Evolutionary conservation across 805 yeast species (phyloP).

Genomic region (Ogataea nonfermentans): DNA sequence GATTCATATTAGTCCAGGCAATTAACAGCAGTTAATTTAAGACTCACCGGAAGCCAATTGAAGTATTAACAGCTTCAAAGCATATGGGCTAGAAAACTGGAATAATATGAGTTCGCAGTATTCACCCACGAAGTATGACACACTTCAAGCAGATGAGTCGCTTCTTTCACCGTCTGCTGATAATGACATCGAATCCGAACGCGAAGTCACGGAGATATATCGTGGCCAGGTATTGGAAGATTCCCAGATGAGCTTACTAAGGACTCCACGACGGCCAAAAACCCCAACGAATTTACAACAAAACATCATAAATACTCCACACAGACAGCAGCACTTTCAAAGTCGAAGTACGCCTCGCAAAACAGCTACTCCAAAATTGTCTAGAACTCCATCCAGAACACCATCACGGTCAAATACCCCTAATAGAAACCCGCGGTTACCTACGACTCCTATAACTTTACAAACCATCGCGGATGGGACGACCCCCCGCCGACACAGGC

Average conservation of each 20-base stretch:
- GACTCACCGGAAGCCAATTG: no score
- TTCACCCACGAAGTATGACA: slow-evolving; percentile 15
- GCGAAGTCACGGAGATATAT: background rate
- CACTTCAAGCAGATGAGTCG: slow-evolving; percentile 15
- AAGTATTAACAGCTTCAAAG: no score
- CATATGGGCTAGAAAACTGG: no score
- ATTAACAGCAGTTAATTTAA: no score
- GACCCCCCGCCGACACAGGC: slow-evolving; percentile 31
- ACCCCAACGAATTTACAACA: slow-evolving; percentile 6
- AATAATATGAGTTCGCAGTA: slow-evolving; percentile 4
- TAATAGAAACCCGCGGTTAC: slow-evolving; percentile 26
- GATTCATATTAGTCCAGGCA: background rate
- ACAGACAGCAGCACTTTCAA: slow-evolving; percentile 1
- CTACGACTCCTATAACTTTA: slow-evolving; percentile 34
- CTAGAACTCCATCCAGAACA: slow-evolving; percentile 12
- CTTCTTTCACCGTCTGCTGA: slow-evolving; percentile 14
- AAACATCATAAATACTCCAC: slow-evolving; percentile 4
- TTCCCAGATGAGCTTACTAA: slow-evolving; percentile 7
- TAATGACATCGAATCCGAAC: slow-evolving; percentile 6
- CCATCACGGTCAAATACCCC: slow-evolving; percentile 20
- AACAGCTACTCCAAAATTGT: slow-evolving; percentile 3
- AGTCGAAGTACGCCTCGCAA: slow-evolving; percentile 6
- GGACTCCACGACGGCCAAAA: slow-evolving; percentile 10
- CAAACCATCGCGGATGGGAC: slow-evolving; percentile 31
- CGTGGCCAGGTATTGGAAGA: slow-evolving; percentile 1